Percentiles rank a stretch among this genome's conserved stretches.
These are phyloP conservation scores for Coniochaeta prunicola DNA, from an alignment of 2,329 filamentous ascomycete species.

Conservation along the genomic window DNA sequence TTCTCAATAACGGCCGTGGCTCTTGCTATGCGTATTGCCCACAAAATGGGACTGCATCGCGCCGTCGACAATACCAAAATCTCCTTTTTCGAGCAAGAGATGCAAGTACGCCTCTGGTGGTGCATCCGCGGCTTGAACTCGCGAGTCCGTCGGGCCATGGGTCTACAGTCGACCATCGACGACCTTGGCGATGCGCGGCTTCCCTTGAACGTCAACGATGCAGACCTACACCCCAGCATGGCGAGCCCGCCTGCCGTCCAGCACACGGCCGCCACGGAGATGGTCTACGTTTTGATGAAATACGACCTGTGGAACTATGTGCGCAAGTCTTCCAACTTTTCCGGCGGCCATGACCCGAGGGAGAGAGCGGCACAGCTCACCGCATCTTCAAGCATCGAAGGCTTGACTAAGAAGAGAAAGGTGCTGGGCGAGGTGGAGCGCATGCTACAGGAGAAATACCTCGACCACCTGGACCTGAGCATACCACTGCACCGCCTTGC, in stretches of 20 bases:
- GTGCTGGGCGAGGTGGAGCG: slow-evolving; percentile 19
- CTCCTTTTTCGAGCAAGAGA: slow-evolving; percentile 44
- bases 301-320: slow-evolving; percentile 21
- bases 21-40: slow-evolving; percentile 14
- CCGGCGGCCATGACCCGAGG: not conserved
- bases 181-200: slow-evolving; percentile 34
- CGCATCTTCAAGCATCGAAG: slow-evolving; percentile 4
- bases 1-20: not conserved
- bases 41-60: slow-evolving; percentile 28
- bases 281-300: slow-evolving; percentile 34
- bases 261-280: slow-evolving; percentile 46
- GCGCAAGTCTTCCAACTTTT: slow-evolving; percentile 10
- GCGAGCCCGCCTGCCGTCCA: slow-evolving; percentile 34
- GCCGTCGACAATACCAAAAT: slow-evolving; percentile 37
- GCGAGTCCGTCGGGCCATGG: slow-evolving; percentile 28
- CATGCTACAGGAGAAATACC: slow-evolving; percentile 14
- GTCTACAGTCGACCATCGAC: slow-evolving; percentile 27
- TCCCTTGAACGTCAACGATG: slow-evolving; percentile 51
- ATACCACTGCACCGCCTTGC: slow-evolving; percentile 21
- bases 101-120: slow-evolving; percentile 47
- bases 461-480: slow-evolving; percentile 14
- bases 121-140: slow-evolving; percentile 45
- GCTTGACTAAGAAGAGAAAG: slow-evolving; percentile 10
- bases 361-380: slow-evolving; percentile 12
- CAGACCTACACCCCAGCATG: slow-evolving; percentile 41